Evolutionary conservation across 108 stramenopile species (phyloP), one percentile per base, ranked within the genome.

Genomic region (Skeletonema marinoi): DNA sequence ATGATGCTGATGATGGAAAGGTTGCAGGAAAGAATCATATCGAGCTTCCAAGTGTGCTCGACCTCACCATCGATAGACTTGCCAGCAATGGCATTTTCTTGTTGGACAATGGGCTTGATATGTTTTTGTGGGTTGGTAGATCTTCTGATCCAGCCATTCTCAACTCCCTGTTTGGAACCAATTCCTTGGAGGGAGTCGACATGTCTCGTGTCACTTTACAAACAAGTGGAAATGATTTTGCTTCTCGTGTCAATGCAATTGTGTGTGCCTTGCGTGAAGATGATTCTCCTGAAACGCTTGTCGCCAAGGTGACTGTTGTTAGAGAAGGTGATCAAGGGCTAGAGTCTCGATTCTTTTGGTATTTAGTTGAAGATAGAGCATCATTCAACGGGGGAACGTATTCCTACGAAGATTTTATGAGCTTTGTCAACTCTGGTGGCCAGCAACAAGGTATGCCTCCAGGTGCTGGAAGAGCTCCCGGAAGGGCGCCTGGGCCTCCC

Each of bases 81-180:
- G 56, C 86, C 8, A 88, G 90, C 63, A 84, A 93, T 70, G 99
- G 98, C 13, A 86, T 98, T 46, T 98, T 87, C 65, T 81, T 98
- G 66, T 84, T 99, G 31, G 97, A 97, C 73, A 98, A 98, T 78
- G 92, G 96, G 8, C 48, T 96, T n/a, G 96, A 96, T 44, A 88
- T 98, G 83, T 95, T 86, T 71, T 30, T 99, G 70, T 99, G 98
- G 98, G 92, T 99, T 13, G 99, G 99, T 48, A 74, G 92, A n/a
- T 78, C 84, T 9, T 93, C 95, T 1, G 86, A 96, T 76, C 83
- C 95, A 8, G 78, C 82, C 6, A 54, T 96, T n/a, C 54, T 98
- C 44, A 75, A 81, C 32, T 80, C 92, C 1, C 60, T 99, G 59
- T 98, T 99, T 74, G 96, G 98, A 32, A 84, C 91, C 4, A 80